These are phyloP conservation scores for Chytriomyces sp. DNA, from an alignment of 192 early-diverging fungal genomes.

Conservation along the genomic window DNA sequence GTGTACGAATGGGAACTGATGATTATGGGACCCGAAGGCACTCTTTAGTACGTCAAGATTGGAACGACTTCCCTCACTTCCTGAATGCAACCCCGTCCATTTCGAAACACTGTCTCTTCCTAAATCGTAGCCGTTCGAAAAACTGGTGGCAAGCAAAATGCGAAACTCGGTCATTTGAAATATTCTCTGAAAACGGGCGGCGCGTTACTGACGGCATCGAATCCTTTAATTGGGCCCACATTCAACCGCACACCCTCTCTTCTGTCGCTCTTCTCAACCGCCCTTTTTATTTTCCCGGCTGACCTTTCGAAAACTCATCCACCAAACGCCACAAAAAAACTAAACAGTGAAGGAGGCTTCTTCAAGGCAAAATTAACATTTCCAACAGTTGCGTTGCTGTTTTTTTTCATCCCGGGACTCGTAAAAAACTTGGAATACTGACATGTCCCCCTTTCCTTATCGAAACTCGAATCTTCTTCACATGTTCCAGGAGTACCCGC, in stretches of 20 bases:
- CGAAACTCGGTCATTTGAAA: neutral
- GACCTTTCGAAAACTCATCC: too few relatives aligned
- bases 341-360: conserved; percentile 85
- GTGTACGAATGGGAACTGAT: conserved; percentile 90
- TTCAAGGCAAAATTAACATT: conserved; percentile 73
- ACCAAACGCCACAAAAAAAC: conserved; percentile 7
- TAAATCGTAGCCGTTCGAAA: neutral
- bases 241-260: too few relatives aligned
- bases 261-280: neutral
- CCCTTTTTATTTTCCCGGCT: neutral
- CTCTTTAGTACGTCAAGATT: conserved; percentile 71
- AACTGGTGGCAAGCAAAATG: neutral
- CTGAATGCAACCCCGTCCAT: neutral
- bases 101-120: neutral
- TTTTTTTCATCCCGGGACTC: neutral
- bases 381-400: conserved; percentile 51
- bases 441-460: conserved; percentile 41
- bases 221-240: too few relatives aligned
- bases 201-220: neutral
- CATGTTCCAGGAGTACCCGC: conserved; percentile 72
- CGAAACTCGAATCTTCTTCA: too few relatives aligned
- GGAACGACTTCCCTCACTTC: neutral
- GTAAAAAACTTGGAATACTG: neutral
- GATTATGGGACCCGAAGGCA: conserved; percentile 87
- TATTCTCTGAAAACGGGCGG: neutral